Evolutionary conservation across 2,329 filamentous ascomycete species (phyloP).

Genomic region (Apiospora pterosperma): DNA sequence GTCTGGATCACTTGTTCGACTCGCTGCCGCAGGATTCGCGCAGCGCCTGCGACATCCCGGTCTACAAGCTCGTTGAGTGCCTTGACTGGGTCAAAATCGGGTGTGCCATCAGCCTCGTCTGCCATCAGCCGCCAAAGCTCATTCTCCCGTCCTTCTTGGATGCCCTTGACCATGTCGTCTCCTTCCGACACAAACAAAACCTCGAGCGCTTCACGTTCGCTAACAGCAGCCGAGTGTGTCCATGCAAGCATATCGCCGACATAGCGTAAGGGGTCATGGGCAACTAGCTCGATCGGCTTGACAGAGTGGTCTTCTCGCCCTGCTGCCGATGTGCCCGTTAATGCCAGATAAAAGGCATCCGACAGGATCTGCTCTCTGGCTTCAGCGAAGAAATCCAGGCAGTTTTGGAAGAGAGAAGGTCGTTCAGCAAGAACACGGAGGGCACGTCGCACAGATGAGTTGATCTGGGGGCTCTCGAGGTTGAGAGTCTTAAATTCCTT

Average conservation of each 20-base stretch:
- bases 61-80: conserved; percentile 85
- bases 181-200: conserved; percentile 88
- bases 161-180: conserved; percentile 79
- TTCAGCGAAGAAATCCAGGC: conserved; percentile 89
- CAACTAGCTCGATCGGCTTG: conserved; percentile 91
- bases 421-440: conserved; percentile 85
- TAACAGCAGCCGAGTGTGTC: conserved; percentile 91
- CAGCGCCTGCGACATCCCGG: conserved; percentile 76
- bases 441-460: conserved; percentile 76
- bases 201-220: conserved; percentile 88
- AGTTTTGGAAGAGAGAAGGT: conserved; percentile 87
- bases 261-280: conserved; percentile 88
- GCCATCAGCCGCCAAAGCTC: conserved; percentile 75
- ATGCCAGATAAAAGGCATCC: conserved; percentile 81
- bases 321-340: conserved; percentile 68
- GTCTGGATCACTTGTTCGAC: conserved; percentile 90
- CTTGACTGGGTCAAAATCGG: conserved; percentile 73
- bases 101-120: conserved; percentile 48
- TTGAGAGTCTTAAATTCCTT: conserved; percentile 89
- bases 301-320: conserved; percentile 57
- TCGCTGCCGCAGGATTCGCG: conserved; percentile 80
- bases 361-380: conserved; percentile 83
- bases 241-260: conserved; percentile 97
- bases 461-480: conserved; percentile 91
- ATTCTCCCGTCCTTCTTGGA: conserved; percentile 75